Evolutionary conservation across 2,329 filamentous ascomycete genomes (phyloP).

Genomic region (Phaeosphaeriaceae sp.): DNA sequence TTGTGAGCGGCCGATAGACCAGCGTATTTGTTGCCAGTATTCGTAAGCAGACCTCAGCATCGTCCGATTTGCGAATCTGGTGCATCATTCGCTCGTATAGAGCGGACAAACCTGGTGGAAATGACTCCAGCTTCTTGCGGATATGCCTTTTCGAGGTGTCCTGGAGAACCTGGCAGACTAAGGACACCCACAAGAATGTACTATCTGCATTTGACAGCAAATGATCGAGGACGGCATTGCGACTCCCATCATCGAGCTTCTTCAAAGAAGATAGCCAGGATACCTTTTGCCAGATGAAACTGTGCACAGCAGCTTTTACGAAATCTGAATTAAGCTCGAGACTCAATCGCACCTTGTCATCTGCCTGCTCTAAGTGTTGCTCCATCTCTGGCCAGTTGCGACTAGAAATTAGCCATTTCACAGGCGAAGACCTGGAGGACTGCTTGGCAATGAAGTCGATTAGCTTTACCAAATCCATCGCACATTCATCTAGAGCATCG

Average conservation of each 20-base stretch:
- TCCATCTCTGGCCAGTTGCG: conserved; percentile 42
- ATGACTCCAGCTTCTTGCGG: conserved; percentile 21
- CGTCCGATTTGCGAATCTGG: conserved; percentile 34
- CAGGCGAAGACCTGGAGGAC: background rate
- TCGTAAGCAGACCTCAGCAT: conserved; percentile 40
- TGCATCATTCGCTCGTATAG: conserved; percentile 52
- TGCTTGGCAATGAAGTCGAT: background rate
- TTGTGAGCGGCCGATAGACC: conserved; percentile 47
- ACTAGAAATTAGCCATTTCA: conserved; percentile 23
- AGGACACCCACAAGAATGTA: conserved; percentile 41
- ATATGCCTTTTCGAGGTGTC: conserved; percentile 19
- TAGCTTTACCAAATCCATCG: background rate
- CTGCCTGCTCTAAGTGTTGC: conserved; percentile 28
- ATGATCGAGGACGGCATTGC: conserved; percentile 32
- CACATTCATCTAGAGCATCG: background rate
- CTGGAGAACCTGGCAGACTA: conserved; percentile 46
- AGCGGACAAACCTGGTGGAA: conserved; percentile 47
- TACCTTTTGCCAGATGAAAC: conserved; percentile 50
- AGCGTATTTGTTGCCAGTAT: conserved; percentile 45
- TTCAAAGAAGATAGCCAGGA: conserved; percentile 30
- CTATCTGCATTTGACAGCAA: conserved; percentile 43
- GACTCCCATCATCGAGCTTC: conserved; percentile 43
- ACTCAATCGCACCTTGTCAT: conserved; percentile 25
- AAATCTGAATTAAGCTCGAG: conserved; percentile 46
- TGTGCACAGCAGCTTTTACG: conserved; percentile 43